Percentiles rank a stretch among this genome's conserved stretches.
Evolutionary conservation across 2,329 filamentous ascomycete genomes (phyloP).

Genomic region (Chrysosporium keratinophilum): DNA sequence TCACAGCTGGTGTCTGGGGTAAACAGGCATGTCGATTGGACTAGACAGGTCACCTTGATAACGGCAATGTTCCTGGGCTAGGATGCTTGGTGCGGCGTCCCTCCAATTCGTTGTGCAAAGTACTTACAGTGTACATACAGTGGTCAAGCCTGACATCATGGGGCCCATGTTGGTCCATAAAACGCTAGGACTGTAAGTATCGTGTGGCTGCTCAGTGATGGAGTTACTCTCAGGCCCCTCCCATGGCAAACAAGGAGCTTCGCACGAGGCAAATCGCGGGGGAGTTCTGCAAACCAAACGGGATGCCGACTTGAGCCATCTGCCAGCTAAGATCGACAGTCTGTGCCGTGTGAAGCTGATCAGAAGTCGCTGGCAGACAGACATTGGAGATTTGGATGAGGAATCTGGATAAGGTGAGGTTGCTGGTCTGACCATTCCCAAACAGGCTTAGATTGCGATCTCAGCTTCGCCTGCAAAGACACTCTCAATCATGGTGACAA

Average conservation of each 20-base stretch:
- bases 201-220: neutral
- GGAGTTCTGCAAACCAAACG: neutral
- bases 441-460: no score
- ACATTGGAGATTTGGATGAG: no score
- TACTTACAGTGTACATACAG: neutral
- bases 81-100: no score
- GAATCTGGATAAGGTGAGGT: no score
- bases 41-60: neutral
- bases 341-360: neutral
- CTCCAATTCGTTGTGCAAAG: neutral
- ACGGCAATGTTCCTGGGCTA: no score
- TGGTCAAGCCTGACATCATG: constrained; percentile 6
- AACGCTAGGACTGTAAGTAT: neutral
- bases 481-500: no score
- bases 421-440: no score
- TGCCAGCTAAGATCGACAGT: neutral
- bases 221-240: neutral
- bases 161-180: neutral
- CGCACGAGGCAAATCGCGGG: no score
- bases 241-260: neutral
- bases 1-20: constrained; percentile 5
- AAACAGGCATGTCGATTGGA: constrained; percentile 10
- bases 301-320: neutral
- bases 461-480: no score
- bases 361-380: no score